Percentiles rank a stretch among this genome's conserved stretches.
Evolutionary conservation across 2,329 filamentous ascomycete species (phyloP).

Genomic region (Sarocladium kiliense): DNA sequence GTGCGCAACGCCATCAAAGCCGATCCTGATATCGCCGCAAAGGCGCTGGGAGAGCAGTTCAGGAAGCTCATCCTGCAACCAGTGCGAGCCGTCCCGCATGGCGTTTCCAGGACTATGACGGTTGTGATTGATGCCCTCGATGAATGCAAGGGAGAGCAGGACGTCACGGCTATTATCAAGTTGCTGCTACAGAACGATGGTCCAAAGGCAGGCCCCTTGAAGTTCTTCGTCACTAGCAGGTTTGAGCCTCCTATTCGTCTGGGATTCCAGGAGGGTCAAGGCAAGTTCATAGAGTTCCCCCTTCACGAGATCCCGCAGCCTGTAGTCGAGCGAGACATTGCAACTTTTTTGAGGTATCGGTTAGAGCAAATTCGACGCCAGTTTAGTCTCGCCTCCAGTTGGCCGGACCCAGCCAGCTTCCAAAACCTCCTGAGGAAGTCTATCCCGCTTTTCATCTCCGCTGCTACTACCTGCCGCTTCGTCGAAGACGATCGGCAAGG

Average conservation of each 20-base stretch:
- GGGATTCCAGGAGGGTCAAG: slow-evolving; percentile 19
- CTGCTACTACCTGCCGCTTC: slow-evolving; percentile 16
- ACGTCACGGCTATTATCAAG: slow-evolving; percentile 23
- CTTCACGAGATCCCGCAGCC: slow-evolving; percentile 22
- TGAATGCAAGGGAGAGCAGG: slow-evolving; percentile 21
- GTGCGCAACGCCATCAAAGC: not conserved
- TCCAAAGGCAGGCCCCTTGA: slow-evolving; percentile 16
- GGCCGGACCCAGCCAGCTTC: not conserved
- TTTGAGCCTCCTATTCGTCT: slow-evolving; percentile 27
- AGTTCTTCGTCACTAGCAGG: slow-evolving; percentile 33
- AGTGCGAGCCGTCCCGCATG: not conserved
- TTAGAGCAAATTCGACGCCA: not conserved
- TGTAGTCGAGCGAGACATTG: not conserved
- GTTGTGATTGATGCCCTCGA: slow-evolving; percentile 30
- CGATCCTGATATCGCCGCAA: not conserved
- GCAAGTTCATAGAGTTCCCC: not conserved
- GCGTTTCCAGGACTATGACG: slow-evolving; percentile 2
- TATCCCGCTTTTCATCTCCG: slow-evolving; percentile 16
- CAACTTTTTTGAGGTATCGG: not conserved
- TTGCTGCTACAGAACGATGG: not conserved
- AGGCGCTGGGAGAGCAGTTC: not conserved
- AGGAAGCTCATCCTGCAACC: not conserved
- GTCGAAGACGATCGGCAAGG: slow-evolving; percentile 14
- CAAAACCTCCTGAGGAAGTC: slow-evolving; percentile 11
- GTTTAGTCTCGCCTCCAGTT: not conserved